Evolutionary conservation across 176 grass and related monocot species (phyloP).

Genomic region (Juncus inflexus): DNA sequence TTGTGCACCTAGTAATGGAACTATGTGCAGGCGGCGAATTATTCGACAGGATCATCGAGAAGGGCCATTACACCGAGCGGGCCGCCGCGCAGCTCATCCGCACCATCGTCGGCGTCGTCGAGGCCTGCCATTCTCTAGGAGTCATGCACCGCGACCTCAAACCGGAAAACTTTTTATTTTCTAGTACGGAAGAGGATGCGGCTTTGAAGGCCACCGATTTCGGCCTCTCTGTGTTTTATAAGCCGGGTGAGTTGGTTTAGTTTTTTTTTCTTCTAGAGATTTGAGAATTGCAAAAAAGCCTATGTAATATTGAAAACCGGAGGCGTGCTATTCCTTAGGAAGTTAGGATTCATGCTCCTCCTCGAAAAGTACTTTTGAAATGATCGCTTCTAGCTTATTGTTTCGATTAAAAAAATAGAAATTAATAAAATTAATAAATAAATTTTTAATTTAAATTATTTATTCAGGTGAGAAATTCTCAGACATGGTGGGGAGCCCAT

Average conservation of each 20-base stretch:
- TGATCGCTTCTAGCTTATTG: too few species aligned
- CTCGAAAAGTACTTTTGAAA: too few species aligned
- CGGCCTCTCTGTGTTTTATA: constrained; percentile 87
- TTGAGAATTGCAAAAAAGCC: not conserved
- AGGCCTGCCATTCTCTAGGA: constrained; percentile 85
- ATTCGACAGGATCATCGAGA: constrained; percentile 90
- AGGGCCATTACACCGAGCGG: constrained; percentile 77
- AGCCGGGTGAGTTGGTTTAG: constrained; percentile 43
- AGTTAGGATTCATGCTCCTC: too few species aligned
- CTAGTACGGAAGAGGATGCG: constrained; percentile 63
- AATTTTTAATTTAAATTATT: not conserved
- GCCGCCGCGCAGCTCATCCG: constrained; percentile 77
- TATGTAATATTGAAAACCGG: not conserved
- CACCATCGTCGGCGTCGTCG: constrained; percentile 83
- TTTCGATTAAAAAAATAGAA: too few species aligned
- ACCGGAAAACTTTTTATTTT: constrained; percentile 95
- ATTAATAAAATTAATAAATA: too few species aligned
- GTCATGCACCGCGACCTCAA: constrained; percentile 97
- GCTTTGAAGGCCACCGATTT: constrained; percentile 95
- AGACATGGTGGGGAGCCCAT: constrained; percentile 95
- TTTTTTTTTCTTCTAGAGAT: constrained; percentile 24
- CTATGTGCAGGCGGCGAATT: constrained; percentile 91
- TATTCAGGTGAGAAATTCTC: constrained; percentile 71
- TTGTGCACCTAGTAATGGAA: constrained; percentile 95
- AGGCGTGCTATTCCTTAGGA: too few species aligned